Evolutionary conservation across 176 grass and related monocot genomes (phyloP), one percentile per base, ranked within the genome.

Genomic region (Ensete glaucum): DNA sequence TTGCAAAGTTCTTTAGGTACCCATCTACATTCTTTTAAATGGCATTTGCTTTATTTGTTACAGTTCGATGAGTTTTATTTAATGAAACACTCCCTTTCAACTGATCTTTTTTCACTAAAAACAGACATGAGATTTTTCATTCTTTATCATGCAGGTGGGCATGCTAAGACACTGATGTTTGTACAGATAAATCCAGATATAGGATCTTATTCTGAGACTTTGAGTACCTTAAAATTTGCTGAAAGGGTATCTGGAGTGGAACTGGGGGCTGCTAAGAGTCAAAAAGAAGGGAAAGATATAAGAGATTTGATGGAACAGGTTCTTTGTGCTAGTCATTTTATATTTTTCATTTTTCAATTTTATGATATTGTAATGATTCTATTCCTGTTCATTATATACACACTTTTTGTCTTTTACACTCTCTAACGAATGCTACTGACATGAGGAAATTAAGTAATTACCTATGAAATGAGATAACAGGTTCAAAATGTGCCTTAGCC

Each of bases 291-390:
- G 26, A 68, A 68, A 25, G 65, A 68, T 68, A 68, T 68, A 15
- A 68, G 65, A 68, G 65, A 68, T 68, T 68, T 68, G 65, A 34
- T 68, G 65, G 65, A 68, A 43, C 65, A 68, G 65, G 65, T 68
- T 3, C 16, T 17, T 60, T 60, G 57, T 7, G 3, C 14, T 60
- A 60, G 14, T 8, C 6, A 60, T 6, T 59, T 60, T 17, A 20
- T 60, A 60, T 43, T 43, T 60, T 60, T 60, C 57, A 1, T 60
- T 0, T 19, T 60, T 60, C 17, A 15, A 60, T 60, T 60, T 21
- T 60, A 17, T 60, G 13, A 60, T 60, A 43, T 6, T 43, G 3
- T 43, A 43, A 43, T 43, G 34, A 43, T 43, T 43, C 0, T 43
- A 43, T 43, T 43, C 34, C 34, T 43, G 34, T 43, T 6, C 34